Percentiles rank a stretch among this genome's conserved stretches.
phyloP scores from a whole-genome alignment of 2,329 filamentous ascomycete genomes.

The Sclerotinia spermophila region DNA sequence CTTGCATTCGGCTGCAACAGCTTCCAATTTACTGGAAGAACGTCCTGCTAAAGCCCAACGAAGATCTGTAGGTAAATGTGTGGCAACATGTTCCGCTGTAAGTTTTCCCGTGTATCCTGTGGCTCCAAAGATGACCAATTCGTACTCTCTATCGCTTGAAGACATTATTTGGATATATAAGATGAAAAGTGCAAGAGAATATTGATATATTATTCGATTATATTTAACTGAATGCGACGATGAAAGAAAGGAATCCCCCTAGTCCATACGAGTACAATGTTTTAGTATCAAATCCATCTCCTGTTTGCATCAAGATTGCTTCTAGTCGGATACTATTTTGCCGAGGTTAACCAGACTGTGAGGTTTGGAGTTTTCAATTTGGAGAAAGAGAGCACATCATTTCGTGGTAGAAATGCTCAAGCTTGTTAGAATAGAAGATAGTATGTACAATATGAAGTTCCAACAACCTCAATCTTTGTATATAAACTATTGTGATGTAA shows the following conservation, averaged over 20 bases:
- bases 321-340: not conserved
- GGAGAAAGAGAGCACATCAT: not conserved
- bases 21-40: slow-evolving; percentile 69
- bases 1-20: slow-evolving; percentile 64
- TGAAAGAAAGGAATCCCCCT: not conserved
- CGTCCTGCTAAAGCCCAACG: slow-evolving; percentile 88
- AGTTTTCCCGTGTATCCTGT: slow-evolving; percentile 81
- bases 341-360: slow-evolving; percentile 1
- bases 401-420: not conserved
- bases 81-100: slow-evolving; percentile 70
- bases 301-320: not conserved
- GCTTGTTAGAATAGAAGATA: not conserved
- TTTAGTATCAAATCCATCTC: not conserved
- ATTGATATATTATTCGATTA: not conserved
- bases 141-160: slow-evolving; percentile 46
- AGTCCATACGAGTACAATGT: not conserved
- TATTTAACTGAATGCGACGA: not conserved
- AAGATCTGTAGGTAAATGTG: slow-evolving; percentile 67
- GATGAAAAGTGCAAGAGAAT: not conserved
- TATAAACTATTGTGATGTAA: not conserved
- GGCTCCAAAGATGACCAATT: slow-evolving; percentile 63
- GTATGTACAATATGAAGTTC: not conserved
- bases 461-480: not conserved
- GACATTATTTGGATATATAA: slow-evolving; percentile 1
- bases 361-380: not conserved